phyloP scores from a whole-genome alignment of 495 filamentous ascomycete genomes.

The Penicillium lividum region DNA sequence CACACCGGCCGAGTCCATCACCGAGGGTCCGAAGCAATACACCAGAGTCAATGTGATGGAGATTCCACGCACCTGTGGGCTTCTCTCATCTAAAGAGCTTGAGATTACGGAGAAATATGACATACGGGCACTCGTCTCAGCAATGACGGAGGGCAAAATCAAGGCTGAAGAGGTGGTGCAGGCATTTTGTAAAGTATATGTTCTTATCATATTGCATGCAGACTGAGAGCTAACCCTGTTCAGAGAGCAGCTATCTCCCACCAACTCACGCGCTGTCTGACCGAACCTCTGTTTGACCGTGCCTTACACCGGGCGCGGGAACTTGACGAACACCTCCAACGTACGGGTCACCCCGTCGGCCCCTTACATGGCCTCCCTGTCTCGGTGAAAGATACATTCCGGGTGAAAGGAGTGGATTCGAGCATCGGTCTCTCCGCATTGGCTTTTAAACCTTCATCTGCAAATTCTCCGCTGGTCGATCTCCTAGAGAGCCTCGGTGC shows the following conservation, averaged over 20 bases:
- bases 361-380: conserved; percentile 70
- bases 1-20: conserved; percentile 43
- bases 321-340: conserved; percentile 56
- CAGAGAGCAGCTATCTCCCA: conserved; percentile 61
- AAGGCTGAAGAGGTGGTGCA: conserved; percentile 55
- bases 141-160: conserved; percentile 47
- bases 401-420: conserved; percentile 57
- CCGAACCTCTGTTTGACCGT: conserved; percentile 64
- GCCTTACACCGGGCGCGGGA: conserved; percentile 58
- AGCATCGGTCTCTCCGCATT: conserved; percentile 60
- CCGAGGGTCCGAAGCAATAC: conserved; percentile 34
- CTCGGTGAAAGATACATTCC: conserved; percentile 66
- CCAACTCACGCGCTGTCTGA: conserved; percentile 64
- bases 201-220: too few relatives aligned
- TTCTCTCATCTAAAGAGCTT: conserved; percentile 55
- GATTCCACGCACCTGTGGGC: conserved; percentile 48
- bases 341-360: conserved; percentile 53
- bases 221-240: neutral
- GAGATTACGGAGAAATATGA: conserved; percentile 60
- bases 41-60: conserved; percentile 41
- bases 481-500: conserved; percentile 48
- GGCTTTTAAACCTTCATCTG: conserved; percentile 49
- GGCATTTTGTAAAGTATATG: conserved; percentile 60
- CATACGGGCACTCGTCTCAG: conserved; percentile 49
- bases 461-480: conserved; percentile 44